These are phyloP conservation scores for Solanum raphanifolium DNA, from an alignment of 257 asterid genomes.

Conservation along the genomic window DNA sequence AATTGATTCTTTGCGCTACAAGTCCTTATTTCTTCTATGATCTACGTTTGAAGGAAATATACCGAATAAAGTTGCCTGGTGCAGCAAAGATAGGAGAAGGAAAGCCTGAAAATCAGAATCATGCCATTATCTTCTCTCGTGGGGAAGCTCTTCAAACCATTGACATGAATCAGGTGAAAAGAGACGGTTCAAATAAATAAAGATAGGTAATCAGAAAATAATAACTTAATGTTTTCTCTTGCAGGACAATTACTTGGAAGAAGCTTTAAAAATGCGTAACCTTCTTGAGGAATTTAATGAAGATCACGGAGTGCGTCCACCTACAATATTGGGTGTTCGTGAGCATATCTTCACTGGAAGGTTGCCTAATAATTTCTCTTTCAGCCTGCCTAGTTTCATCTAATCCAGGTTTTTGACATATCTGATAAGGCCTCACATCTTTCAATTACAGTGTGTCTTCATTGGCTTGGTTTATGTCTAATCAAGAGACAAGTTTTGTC, in stretches of 20 bases:
- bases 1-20: neutral
- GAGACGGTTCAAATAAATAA: constrained; percentile 4
- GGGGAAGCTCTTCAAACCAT: constrained; percentile 99
- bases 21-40: constrained; percentile 12
- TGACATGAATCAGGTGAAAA: constrained; percentile 94
- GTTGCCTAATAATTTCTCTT: constrained; percentile 21
- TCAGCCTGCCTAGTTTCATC: neutral
- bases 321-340: constrained; percentile 91
- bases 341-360: constrained; percentile 98
- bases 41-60: constrained; percentile 66
- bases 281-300: constrained; percentile 90
- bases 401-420: neutral
- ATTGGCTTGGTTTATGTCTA: constrained; percentile 98
- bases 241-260: constrained; percentile 94
- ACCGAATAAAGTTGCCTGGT: constrained; percentile 95
- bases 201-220: constrained; percentile 1
- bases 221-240: constrained; percentile 6
- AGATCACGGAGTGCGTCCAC: constrained; percentile 96
- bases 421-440: constrained; percentile 13
- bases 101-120: constrained; percentile 98
- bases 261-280: constrained; percentile 97
- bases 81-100: constrained; percentile 95
- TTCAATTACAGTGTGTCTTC: constrained; percentile 83
- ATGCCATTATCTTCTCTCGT: constrained; percentile 83
- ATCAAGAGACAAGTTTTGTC: constrained; percentile 98